Percentiles rank a stretch among this genome's conserved stretches.
Evolutionary conservation across 768 basidiomycete genomes (phyloP).

Genomic region (Hygrophoropsis aurantiaca): DNA sequence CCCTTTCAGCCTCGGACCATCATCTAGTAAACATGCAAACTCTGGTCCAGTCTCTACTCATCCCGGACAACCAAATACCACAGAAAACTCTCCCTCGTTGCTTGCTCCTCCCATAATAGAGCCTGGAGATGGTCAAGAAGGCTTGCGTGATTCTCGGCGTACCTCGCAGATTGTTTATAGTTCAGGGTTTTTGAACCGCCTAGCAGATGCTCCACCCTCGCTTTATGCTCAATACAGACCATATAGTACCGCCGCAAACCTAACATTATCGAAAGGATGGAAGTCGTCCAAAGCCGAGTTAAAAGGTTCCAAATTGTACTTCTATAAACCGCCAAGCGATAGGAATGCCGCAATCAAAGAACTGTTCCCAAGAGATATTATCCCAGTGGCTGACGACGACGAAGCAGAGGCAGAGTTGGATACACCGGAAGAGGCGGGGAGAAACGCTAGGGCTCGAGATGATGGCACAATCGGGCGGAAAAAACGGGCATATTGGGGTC

Average conservation of each 20-base stretch:
- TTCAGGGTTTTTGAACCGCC: conserved; percentile 74
- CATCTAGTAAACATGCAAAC: conserved; percentile 25
- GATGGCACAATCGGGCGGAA: conserved; percentile 39
- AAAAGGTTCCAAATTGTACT: conserved; percentile 81
- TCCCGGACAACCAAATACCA: conserved; percentile 18
- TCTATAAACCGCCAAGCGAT: conserved; percentile 83
- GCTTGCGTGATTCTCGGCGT: conserved; percentile 44
- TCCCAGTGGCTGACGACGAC: conserved; percentile 55
- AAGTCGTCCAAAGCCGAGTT: conserved; percentile 84
- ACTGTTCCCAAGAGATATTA: conserved; percentile 68
- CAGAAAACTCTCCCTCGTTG: conserved; percentile 43
- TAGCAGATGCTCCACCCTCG: conserved; percentile 50
- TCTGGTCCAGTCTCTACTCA: conserved; percentile 13
- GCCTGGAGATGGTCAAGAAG: conserved; percentile 32
- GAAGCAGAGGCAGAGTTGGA: conserved; percentile 30
- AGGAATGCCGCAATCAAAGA: conserved; percentile 62
- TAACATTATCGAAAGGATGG: conserved; percentile 67
- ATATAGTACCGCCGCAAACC: conserved; percentile 32
- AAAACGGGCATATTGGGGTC: conserved; percentile 77
- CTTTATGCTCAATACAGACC: conserved; percentile 27
- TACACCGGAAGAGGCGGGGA: conserved; percentile 23
- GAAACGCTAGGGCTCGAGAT: conserved; percentile 33
- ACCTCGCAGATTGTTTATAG: conserved; percentile 79
- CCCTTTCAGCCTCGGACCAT: conserved; percentile 26
- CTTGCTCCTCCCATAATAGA: conserved; percentile 52